Evolutionary conservation across 2,329 filamentous ascomycete genomes (phyloP).

Genomic region (Colletotrichum sp.): DNA sequence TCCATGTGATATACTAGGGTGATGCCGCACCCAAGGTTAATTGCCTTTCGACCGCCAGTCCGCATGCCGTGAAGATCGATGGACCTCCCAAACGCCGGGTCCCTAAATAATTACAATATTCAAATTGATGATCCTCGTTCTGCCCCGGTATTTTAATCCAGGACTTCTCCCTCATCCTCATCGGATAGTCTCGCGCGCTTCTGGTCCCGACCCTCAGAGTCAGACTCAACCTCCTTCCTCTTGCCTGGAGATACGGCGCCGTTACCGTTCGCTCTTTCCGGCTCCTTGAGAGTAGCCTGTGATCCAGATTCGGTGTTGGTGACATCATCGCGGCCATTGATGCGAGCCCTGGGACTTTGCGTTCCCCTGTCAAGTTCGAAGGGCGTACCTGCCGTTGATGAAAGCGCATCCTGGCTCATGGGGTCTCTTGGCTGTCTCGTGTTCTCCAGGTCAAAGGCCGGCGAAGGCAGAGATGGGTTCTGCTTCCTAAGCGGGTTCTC

Average conservation of each 20-base stretch:
- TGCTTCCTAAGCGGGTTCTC: constrained; percentile 68
- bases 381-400: constrained; percentile 55
- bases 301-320: constrained; percentile 39
- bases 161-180: constrained; percentile 54
- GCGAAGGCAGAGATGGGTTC: constrained; percentile 58
- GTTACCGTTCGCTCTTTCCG: constrained; percentile 29
- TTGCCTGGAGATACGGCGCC: constrained; percentile 44
- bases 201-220: constrained; percentile 40
- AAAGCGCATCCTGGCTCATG: constrained; percentile 48
- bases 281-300: constrained; percentile 33
- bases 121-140: neutral
- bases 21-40: neutral
- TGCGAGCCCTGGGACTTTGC: constrained; percentile 48
- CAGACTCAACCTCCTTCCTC: constrained; percentile 44
- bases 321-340: constrained; percentile 42
- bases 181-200: constrained; percentile 50
- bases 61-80: neutral
- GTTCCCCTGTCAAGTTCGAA: constrained; percentile 52
- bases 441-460: constrained; percentile 60
- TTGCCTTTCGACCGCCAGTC: neutral
- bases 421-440: constrained; percentile 56
- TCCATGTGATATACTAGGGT: constrained; percentile 2
- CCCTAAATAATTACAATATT: constrained; percentile 9
- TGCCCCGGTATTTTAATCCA: neutral
- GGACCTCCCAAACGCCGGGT: constrained; percentile 7